phyloP scores from a whole-genome alignment of 1,284 basidiomycete species.

The Leccinum griseonigrum region DNA sequence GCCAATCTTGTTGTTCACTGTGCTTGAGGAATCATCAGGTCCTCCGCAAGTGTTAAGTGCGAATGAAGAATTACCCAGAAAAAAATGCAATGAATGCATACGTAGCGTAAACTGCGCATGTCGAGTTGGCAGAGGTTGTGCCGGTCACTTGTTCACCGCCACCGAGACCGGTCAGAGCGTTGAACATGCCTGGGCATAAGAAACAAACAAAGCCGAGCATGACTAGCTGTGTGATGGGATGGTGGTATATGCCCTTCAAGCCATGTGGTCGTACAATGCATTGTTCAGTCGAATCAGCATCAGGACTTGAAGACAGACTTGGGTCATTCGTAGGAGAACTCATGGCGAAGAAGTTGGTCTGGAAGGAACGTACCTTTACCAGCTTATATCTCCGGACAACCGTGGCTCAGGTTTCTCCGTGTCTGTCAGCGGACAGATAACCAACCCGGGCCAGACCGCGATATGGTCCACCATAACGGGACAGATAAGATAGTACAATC shows the following conservation, averaged over 20 bases:
- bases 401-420: background rate
- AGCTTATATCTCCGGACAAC: conserved; percentile 7
- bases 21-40: conserved; percentile 27
- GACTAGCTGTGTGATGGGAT: conserved; percentile 32
- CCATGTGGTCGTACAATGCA: conserved; percentile 18
- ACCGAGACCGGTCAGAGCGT: conserved; percentile 37
- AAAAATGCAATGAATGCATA: conserved; percentile 45
- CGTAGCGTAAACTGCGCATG: conserved; percentile 42
- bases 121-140: conserved; percentile 36
- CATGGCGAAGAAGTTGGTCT: conserved; percentile 1
- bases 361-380: background rate
- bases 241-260: conserved; percentile 30
- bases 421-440: background rate
- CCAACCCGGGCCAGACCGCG: background rate
- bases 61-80: conserved; percentile 35
- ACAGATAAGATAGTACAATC: background rate
- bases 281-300: conserved; percentile 3
- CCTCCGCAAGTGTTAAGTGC: background rate
- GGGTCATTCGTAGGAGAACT: background rate
- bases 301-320: background rate
- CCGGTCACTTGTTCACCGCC: conserved; percentile 37
- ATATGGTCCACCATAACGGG: background rate
- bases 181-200: conserved; percentile 35
- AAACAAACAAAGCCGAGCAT: conserved; percentile 43
- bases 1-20: conserved; percentile 55